Evolutionary conservation across 495 filamentous ascomycete genomes (phyloP).

Genomic region (Neurospora sp.): DNA sequence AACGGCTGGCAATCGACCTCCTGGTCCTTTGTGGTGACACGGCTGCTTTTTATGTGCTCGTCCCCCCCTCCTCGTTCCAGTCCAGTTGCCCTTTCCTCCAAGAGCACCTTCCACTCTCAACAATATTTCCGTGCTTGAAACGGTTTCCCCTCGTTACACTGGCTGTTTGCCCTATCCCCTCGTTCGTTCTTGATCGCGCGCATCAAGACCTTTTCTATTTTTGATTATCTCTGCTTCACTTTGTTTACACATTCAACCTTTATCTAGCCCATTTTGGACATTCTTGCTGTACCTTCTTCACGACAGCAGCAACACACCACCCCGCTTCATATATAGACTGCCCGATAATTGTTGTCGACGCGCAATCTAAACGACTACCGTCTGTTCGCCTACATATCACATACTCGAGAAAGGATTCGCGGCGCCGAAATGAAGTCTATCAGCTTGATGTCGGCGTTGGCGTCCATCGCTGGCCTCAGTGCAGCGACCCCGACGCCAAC

Average conservation of each 20-base stretch:
- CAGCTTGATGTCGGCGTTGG: conserved; percentile 41
- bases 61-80: neutral
- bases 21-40: neutral
- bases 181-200: neutral
- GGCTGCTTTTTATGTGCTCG: neutral
- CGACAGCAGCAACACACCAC: neutral
- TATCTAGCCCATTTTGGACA: neutral
- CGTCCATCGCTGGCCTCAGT: conserved; percentile 41
- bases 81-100: neutral
- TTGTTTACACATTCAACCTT: neutral
- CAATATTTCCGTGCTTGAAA: neutral
- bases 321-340: neutral
- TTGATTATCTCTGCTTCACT: neutral
- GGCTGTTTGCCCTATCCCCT: neutral
- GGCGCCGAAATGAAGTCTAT: conserved; percentile 8
- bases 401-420: neutral
- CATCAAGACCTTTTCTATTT: neutral
- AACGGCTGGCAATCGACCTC: neutral
- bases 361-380: neutral
- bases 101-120: neutral
- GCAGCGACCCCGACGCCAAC: conserved; percentile 47
- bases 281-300: neutral
- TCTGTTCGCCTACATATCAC: neutral
- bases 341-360: neutral
- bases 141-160: neutral